A percentile compares a stretch with the other conserved stretches of the same genome.
Conservation (phyloP, 106 monocot genomes). For the Dioscorea dumetorum region DNA sequence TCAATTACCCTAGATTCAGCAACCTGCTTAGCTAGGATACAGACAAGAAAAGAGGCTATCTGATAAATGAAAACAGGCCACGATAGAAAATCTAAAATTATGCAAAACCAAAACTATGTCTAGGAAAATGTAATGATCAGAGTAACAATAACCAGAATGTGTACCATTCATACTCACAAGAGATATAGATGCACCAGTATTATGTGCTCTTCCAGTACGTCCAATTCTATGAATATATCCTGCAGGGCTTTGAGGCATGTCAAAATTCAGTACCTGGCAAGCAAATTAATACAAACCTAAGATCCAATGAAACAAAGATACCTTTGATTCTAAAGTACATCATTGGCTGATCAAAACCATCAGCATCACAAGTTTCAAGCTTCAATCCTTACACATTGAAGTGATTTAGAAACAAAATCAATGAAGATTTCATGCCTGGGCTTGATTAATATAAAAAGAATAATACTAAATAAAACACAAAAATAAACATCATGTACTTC, state of each 20-base stretch:
- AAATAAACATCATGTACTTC: too few species aligned
- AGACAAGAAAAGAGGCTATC: background rate
- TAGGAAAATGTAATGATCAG: background rate
- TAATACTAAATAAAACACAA: too few species aligned
- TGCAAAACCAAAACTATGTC: background rate
- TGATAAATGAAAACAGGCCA: background rate
- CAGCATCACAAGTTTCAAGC: too few species aligned
- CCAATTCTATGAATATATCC: slow-evolving; percentile 94
- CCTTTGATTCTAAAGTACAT: background rate
- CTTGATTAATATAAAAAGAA: too few species aligned
- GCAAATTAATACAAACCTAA: background rate
- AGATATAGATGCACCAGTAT: slow-evolving; percentile 74
- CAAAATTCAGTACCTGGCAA: slow-evolving; percentile 80
- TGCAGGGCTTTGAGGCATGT: slow-evolving; percentile 68
- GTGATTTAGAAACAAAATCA: too few species aligned
- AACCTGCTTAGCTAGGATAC: background rate
- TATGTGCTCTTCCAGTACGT: slow-evolving; percentile 81
- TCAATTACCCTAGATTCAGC: background rate
- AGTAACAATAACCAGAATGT: background rate
- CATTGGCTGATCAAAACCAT: background rate
- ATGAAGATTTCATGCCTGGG: too few species aligned
- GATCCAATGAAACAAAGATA: background rate
- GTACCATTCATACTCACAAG: slow-evolving; percentile 47
- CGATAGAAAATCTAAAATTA: background rate
- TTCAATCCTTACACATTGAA: too few species aligned